Conservation (phyloP, 2,329 filamentous ascomycete genomes). For the Ophiostoma angusticollis region DNA sequence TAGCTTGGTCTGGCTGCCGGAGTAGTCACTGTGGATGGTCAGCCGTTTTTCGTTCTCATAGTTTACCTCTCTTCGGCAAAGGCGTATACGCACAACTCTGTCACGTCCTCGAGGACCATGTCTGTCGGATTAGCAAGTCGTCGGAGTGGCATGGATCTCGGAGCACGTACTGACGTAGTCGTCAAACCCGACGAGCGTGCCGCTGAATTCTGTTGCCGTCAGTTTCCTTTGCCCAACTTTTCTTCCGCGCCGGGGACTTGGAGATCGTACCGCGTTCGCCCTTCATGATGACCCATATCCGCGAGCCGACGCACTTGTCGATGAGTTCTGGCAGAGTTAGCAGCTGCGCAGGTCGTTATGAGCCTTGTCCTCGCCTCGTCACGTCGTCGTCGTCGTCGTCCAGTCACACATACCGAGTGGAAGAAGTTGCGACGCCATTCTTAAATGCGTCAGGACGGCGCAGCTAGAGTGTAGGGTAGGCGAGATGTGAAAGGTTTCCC, state of each 20-base stretch:
- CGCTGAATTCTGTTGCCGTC: slow-evolving; percentile 65
- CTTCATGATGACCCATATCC: slow-evolving; percentile 99
- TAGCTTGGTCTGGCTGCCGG: slow-evolving; percentile 74
- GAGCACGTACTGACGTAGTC: slow-evolving; percentile 93
- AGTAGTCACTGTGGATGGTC: slow-evolving; percentile 60
- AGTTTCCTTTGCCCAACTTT: too few relatives aligned
- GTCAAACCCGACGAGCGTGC: slow-evolving; percentile 88
- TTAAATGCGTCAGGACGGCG: slow-evolving; percentile 1
- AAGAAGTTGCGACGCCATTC: slow-evolving; percentile 61
- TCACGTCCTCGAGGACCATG: slow-evolving; percentile 96
- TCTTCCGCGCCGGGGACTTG: too few relatives aligned
- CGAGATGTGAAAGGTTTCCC: slow-evolving; percentile 1
- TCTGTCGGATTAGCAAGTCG: slow-evolving; percentile 43
- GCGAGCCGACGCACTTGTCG: slow-evolving; percentile 95
- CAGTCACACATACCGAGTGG: slow-evolving; percentile 44
- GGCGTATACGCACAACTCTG: slow-evolving; percentile 61
- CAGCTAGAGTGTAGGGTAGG: too few relatives aligned
- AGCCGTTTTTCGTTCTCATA: neutral
- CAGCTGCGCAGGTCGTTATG: neutral
- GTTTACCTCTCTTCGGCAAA: neutral
- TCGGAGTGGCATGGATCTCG: too few relatives aligned
- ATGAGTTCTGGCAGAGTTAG: slow-evolving; percentile 60
- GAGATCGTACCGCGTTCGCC: slow-evolving; percentile 90
- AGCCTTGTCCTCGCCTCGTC: neutral
- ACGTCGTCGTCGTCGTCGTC: neutral